phyloP scores from a whole-genome alignment of 2,329 filamentous ascomycete genomes.

The Fusarium equiseti region DNA sequence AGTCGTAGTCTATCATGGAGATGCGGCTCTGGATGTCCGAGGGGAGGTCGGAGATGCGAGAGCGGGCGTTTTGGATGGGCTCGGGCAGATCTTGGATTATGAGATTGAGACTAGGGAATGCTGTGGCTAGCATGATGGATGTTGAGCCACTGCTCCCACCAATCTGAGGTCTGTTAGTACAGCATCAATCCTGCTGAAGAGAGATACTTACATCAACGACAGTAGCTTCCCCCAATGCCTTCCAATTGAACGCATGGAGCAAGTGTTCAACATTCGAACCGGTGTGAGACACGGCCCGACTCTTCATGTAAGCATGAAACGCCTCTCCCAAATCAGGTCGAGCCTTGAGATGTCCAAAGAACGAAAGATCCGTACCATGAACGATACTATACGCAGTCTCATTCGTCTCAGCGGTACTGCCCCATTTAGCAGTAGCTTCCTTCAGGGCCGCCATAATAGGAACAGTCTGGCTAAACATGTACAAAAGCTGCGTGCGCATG shows the following conservation, averaged over 20 bases:
- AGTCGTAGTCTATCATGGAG: slow-evolving; percentile 48
- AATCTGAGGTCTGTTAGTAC: slow-evolving; percentile 1
- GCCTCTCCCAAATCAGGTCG: slow-evolving; percentile 4
- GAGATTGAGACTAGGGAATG: slow-evolving; percentile 52
- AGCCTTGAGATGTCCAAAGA: slow-evolving; percentile 51
- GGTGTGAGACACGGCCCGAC: slow-evolving; percentile 30
- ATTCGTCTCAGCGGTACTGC: slow-evolving; percentile 35
- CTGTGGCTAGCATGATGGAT: slow-evolving; percentile 39
- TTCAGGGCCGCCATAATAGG: slow-evolving; percentile 42
- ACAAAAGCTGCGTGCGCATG: slow-evolving; percentile 49
- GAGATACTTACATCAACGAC: slow-evolving; percentile 25
- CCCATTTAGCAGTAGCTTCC: slow-evolving; percentile 47
- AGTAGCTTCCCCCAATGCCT: slow-evolving; percentile 1
- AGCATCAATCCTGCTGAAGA: accelerated
- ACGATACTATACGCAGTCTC: slow-evolving; percentile 51
- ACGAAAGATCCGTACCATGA: slow-evolving; percentile 41
- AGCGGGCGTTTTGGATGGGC: neutral
- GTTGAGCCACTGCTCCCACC: slow-evolving; percentile 29
- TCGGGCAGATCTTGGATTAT: slow-evolving; percentile 52
- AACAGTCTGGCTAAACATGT: slow-evolving; percentile 46
- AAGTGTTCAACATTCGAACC: slow-evolving; percentile 33
- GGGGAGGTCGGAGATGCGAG: slow-evolving; percentile 35
- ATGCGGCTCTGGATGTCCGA: slow-evolving; percentile 40
- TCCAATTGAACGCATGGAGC: slow-evolving; percentile 26
- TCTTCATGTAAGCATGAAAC: slow-evolving; percentile 33